phyloP scores from a whole-genome alignment of 176 grass and related monocot genomes.

The Zea luxurians region DNA sequence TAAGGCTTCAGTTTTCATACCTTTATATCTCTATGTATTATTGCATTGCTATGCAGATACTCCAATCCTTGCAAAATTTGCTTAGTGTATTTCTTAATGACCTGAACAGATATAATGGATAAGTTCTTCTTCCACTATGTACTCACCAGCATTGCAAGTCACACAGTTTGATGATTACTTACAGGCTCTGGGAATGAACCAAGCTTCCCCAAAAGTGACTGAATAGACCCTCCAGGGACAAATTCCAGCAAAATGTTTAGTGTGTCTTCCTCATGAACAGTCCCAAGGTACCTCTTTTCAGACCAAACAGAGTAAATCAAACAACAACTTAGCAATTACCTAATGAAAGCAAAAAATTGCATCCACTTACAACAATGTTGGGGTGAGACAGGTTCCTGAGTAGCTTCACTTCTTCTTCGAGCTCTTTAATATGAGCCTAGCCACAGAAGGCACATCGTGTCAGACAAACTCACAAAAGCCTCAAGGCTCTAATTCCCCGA shows the following conservation, averaged over 20 bases:
- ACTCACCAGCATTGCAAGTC: constrained; percentile 7
- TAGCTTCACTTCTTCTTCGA: constrained; percentile 99
- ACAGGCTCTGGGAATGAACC: constrained; percentile 94
- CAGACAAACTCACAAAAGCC: constrained; percentile 14
- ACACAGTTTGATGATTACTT: constrained; percentile 42
- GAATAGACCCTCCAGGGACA: constrained; percentile 97
- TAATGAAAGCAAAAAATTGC: background rate
- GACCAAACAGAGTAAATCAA: constrained; percentile 31
- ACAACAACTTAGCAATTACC: background rate
- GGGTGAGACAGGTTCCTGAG: constrained; percentile 90
- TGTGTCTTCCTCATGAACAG: constrained; percentile 79
- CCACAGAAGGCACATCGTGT: constrained; percentile 16
- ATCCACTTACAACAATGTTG: constrained; percentile 89
- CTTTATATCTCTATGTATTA: constrained; percentile 99
- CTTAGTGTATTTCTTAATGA: constrained; percentile 96
- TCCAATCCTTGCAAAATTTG: constrained; percentile 94
- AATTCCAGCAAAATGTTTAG: constrained; percentile 96
- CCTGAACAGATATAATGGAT: constrained; percentile 48
- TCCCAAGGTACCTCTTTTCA: constrained; percentile 91
- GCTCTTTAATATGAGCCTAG: constrained; percentile 89
- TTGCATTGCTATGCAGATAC: constrained; percentile 91
- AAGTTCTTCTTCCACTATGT: constrained; percentile 20
- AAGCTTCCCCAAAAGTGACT: constrained; percentile 84
- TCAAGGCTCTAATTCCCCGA: constrained; percentile 4
- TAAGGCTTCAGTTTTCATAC: constrained; percentile 41